Conservation (phyloP, 78 protist genomes). For the Dictyostelium brefeldianum region DNA sequence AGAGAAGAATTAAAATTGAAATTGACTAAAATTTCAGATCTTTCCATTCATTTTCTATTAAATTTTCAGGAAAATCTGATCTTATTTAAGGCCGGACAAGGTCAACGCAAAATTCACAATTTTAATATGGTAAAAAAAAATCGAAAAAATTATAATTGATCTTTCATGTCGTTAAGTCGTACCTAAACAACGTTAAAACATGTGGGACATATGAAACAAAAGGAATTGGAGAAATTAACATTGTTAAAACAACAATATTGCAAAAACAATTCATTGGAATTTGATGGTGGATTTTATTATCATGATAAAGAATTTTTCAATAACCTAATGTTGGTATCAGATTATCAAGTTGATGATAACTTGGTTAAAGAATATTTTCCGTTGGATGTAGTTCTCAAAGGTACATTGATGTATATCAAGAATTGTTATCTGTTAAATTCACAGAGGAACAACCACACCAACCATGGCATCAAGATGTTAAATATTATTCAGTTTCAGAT, state of each 20-base stretch:
- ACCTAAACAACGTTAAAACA: too few species aligned
- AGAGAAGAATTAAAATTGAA: conserved; percentile 80
- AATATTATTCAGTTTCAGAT: conserved; percentile 38
- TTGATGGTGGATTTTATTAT: conserved; percentile 39
- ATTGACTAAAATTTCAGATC: conserved; percentile 78
- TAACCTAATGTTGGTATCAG: conserved; percentile 28
- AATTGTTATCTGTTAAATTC: conserved; percentile 49
- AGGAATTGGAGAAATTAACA: neutral
- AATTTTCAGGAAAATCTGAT: too few species aligned
- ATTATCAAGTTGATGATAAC: conserved; percentile 79
- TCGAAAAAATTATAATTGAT: too few species aligned
- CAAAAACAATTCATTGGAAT: conserved; percentile 10
- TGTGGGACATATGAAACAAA: too few species aligned
- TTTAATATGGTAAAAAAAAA: too few species aligned
- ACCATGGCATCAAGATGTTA: conserved; percentile 74
- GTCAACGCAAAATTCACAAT: too few species aligned
- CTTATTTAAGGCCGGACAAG: too few species aligned
- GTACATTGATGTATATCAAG: conserved; percentile 67
- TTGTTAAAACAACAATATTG: conserved; percentile 32
- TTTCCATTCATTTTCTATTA: conserved; percentile 29
- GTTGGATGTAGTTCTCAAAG: conserved; percentile 69
- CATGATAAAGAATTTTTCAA: conserved; percentile 79
- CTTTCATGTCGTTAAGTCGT: too few species aligned
- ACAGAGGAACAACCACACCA: neutral
- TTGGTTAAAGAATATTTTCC: conserved; percentile 80